Percentiles rank a stretch among this genome's conserved stretches.
Conservation (phyloP, 306 rosid genomes). For the Senna tora region DNA sequence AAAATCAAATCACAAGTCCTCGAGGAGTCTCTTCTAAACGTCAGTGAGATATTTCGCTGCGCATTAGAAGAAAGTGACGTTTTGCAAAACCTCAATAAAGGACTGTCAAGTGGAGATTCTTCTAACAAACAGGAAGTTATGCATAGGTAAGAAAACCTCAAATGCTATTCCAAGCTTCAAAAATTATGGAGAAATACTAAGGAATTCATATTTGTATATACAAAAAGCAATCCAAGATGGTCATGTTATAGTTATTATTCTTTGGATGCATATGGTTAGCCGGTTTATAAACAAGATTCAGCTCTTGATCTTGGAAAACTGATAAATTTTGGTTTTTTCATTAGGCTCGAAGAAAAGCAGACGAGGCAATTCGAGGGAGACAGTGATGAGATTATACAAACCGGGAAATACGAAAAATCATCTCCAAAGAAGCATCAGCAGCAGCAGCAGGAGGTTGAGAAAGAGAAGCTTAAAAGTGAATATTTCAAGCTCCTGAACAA, state of each 20-base stretch:
- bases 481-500: background rate
- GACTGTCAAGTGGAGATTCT: constrained; percentile 23
- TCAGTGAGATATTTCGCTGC: constrained; percentile 45
- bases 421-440: background rate
- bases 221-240: background rate
- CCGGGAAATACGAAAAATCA: background rate
- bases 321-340: background rate
- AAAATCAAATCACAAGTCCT: constrained; percentile 38
- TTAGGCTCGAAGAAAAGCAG: constrained; percentile 25
- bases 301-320: background rate
- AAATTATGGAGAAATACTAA: background rate
- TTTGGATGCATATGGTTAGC: background rate
- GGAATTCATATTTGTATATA: background rate
- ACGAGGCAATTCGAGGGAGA: constrained; percentile 30
- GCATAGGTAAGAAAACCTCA: constrained; percentile 13
- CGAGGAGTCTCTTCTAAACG: constrained; percentile 30
- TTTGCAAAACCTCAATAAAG: constrained; percentile 41
- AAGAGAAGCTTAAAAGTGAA: background rate
- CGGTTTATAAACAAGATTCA: background rate
- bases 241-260: background rate
- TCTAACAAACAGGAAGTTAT: constrained; percentile 20
- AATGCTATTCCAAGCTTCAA: background rate
- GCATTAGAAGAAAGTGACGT: constrained; percentile 38
- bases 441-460: background rate
- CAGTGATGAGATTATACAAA: constrained; percentile 14